Evolutionary conservation across 441 rosid genomes (phyloP), one percentile per base, ranked within the genome.

Genomic region (Aquilaria agallochum): DNA sequence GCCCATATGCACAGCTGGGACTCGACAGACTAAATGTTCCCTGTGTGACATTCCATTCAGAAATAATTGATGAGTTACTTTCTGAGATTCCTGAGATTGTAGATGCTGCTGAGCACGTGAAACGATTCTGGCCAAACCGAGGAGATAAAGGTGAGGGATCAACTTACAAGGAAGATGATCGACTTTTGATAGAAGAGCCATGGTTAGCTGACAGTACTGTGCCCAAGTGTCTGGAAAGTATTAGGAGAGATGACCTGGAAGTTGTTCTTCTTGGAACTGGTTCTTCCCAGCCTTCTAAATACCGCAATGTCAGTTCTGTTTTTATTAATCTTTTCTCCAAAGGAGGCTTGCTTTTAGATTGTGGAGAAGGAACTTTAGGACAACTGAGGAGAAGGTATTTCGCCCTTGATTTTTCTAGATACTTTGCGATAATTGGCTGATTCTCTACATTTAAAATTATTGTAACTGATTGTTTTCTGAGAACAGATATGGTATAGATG

Each of bases 251-350:
- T 54, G 97, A 94, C 68, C 73, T 94, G 69, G 98, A 94, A 84
- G 85, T 91, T 60, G 93, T 89, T 50, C 86, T 94, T 72, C 64
- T 91, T 63, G 98, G 98, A 34, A 91, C 98, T 8, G 97, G 98
- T 57, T 94, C 97, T 7, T 89, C 96, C n/a, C 95, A 90, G 74
- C 98, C 98, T 70, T 94, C 98, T 40, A 94, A 91, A 73, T 91
- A 91, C 66, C 74, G 99, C 56, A 94, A 91, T 54, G 99, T 91
- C 60, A 94, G 79, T 72, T 74, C 99, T 9, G 71, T 91, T 53
- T 84, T 79, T 74, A 60, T 94, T 50, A 86, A 94, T 75, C 83
- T 94, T 49, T 94, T 83, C 68, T 79, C 88, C 33, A 84, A 74
- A 66, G 97, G 97, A 45, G 77, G 97, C 68, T 63, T 94, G 71